These are phyloP conservation scores for Phytophthora europaea DNA, from an alignment of 352 stramenopile genomes.

Conservation along the genomic window DNA sequence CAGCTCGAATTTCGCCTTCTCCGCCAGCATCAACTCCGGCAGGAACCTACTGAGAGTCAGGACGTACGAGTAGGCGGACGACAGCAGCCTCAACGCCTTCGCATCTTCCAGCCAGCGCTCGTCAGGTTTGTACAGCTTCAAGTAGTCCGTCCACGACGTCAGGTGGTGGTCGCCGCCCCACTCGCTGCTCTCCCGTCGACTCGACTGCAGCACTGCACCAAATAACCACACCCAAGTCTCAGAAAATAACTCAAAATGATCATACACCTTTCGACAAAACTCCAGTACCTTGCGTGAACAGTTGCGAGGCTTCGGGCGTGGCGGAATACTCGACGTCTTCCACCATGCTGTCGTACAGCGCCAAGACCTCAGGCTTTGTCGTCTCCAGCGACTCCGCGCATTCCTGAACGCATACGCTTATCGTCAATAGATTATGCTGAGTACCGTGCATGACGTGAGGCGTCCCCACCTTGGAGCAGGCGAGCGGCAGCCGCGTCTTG, in stretches of 20 bases:
- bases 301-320: conserved; percentile 41
- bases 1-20: conserved; percentile 35
- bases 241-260: neutral
- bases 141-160: conserved; percentile 56
- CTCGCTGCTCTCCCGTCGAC: conserved; percentile 26
- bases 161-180: conserved; percentile 21
- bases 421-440: conserved; percentile 3
- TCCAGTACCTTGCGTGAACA: conserved; percentile 57
- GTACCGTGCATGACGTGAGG: neutral
- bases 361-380: conserved; percentile 37
- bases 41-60: conserved; percentile 69
- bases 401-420: conserved; percentile 26
- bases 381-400: conserved; percentile 44
- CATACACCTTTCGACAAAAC: conserved; percentile 17
- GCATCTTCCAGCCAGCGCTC: conserved; percentile 43
- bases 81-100: conserved; percentile 58
- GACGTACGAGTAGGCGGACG: conserved; percentile 76
- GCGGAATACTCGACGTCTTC: conserved; percentile 55
- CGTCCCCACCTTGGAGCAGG: conserved; percentile 51
- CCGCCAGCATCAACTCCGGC: conserved; percentile 24
- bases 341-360: conserved; percentile 52
- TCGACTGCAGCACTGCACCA: conserved; percentile 42
- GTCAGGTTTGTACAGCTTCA: conserved; percentile 50
- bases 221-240: neutral
- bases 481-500: conserved; percentile 50